phyloP scores from a whole-genome alignment of 2,329 filamentous ascomycete species.

The Alternaria alternata region DNA sequence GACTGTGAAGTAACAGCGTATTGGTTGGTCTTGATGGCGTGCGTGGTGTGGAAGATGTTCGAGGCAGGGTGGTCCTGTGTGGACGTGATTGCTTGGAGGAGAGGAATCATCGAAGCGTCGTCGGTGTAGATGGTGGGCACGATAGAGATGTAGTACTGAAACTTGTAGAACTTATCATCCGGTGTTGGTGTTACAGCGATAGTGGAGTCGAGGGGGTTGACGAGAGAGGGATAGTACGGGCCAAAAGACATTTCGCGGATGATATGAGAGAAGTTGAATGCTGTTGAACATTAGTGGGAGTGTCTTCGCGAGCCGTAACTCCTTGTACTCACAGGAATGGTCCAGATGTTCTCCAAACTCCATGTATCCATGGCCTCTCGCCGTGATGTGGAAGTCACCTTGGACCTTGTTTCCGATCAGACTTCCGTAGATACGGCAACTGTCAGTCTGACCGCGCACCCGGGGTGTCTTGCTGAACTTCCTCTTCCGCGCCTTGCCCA shows the following conservation, averaged over 20 bases:
- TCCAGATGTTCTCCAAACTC: slow-evolving; percentile 82
- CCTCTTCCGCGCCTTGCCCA: slow-evolving; percentile 73
- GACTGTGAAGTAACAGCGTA: slow-evolving; percentile 95
- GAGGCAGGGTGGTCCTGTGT: slow-evolving; percentile 44
- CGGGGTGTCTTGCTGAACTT: slow-evolving; percentile 78
- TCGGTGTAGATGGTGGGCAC: slow-evolving; percentile 90
- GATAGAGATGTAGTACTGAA: slow-evolving; percentile 95
- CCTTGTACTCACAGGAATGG: slow-evolving; percentile 70
- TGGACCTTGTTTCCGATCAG: slow-evolving; percentile 96
- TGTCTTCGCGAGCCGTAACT: neutral
- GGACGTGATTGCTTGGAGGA: slow-evolving; percentile 47
- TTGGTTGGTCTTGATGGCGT: slow-evolving; percentile 89
- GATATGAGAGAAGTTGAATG: slow-evolving; percentile 97
- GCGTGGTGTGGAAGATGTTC: slow-evolving; percentile 49
- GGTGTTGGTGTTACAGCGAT: slow-evolving; percentile 84
- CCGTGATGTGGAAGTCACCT: slow-evolving; percentile 97
- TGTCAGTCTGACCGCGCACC: slow-evolving; percentile 68
- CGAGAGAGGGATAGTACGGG: slow-evolving; percentile 91
- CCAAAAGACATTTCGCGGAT: slow-evolving; percentile 96
- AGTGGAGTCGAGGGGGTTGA: slow-evolving; percentile 93
- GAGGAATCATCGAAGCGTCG: slow-evolving; percentile 58
- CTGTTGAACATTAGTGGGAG: slow-evolving; percentile 55
- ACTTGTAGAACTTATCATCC: slow-evolving; percentile 84
- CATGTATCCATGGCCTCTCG: slow-evolving; percentile 91
- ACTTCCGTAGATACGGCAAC: slow-evolving; percentile 88